Evolutionary conservation across 495 filamentous ascomycete genomes (phyloP), one percentile per base, ranked within the genome.

Genomic region (Pyrenopolyporus hunteri): DNA sequence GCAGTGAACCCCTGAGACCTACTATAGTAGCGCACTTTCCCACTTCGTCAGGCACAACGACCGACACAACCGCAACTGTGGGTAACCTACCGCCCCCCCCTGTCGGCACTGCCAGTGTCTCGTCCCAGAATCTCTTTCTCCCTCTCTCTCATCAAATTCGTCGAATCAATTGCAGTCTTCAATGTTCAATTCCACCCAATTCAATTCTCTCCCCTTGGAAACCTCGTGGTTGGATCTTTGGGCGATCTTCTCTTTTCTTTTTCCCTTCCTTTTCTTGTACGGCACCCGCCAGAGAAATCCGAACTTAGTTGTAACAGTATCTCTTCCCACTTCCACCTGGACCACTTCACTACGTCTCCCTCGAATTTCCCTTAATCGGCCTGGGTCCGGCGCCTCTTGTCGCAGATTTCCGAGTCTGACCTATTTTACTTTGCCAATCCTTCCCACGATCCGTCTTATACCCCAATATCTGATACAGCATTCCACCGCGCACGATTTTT

Each of bases 11-110:
- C 59, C 59, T 67, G 45, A 57, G 61, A 71, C 70, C 70, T 78
- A n/a, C n/a, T n/a, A n/a, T n/a, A n/a, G n/a, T n/a, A 74, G 70
- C 73, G 70, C 68, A 74, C 66, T 69, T 69, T 54, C 44, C 69
- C 55, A 49, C 74, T 72, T 76, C 70, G 59, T 50, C 51, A 62
- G 59, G 59, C 37, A 56, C 56, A 29, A 42, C 33, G 33, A 37
- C 29, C 31, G 52, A 43, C 45, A 37, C 14, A 26, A 36, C 36
- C 20, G 29, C 20, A 52, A 1, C 36, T 20, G 48, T 25, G 17
- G 44, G 35, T 51, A n/a, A 64, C 36, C 35, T 53, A 35, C 49
- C 40, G 16, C 46, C 22, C 54, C 26, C 22, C 49, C 33, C 49
- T 46, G 44, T 56, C 39, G 11, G 5, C 19, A 14, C 33, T 42